Evolutionary conservation across 305 asterid species (phyloP), one percentile per base, ranked within the genome.

Genomic region (Solanum hybrid): DNA sequence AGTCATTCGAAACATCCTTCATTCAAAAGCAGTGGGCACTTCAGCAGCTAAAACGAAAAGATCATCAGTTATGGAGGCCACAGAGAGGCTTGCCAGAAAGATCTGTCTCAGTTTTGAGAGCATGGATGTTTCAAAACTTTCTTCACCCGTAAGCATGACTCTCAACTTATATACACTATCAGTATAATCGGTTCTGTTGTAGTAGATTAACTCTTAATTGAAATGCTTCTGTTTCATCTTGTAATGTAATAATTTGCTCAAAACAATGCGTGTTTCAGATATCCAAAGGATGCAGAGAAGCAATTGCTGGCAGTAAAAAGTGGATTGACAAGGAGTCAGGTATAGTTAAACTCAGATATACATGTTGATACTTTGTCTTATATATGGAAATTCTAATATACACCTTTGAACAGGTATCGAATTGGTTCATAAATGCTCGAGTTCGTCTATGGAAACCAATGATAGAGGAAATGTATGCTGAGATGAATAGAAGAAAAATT

Each of bases 61-160:
- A 95, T 86, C 92, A 94, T 88, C 98, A 96, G 3, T 87, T 96
- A 17, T 97, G 98, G 98, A 94, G 97, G 91, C 99, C 99, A 37
- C 98, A 95, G 87, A 93, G 99, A 93, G 99, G 99, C 20, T 91
- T 97, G 79, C 99, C 99, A 0, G 99, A 96, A 91, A 94, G 95
- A 89, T 95, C 99, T 5, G 99, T 97, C 51, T 94, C 99, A n/a
- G 96, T 97, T 69, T 91, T 97, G 88, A 94, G 98, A 91, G 96
- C 99, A 0, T 97, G 99, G 99, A 96, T 97, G 99, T 97, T 95
- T 90, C 98, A 96, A 89, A 96, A 97, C 91, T 97, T 97, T 89
- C 98, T 97, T 86, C 99, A 97, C 88, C 99, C 99, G 99, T 97
- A 91, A 92, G 96, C 75, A 42, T 82, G 34, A 17, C 71, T 27